These are phyloP conservation scores for Trichocladium antarcticum DNA, from an alignment of 495 filamentous ascomycete genomes.

Conservation along the genomic window DNA sequence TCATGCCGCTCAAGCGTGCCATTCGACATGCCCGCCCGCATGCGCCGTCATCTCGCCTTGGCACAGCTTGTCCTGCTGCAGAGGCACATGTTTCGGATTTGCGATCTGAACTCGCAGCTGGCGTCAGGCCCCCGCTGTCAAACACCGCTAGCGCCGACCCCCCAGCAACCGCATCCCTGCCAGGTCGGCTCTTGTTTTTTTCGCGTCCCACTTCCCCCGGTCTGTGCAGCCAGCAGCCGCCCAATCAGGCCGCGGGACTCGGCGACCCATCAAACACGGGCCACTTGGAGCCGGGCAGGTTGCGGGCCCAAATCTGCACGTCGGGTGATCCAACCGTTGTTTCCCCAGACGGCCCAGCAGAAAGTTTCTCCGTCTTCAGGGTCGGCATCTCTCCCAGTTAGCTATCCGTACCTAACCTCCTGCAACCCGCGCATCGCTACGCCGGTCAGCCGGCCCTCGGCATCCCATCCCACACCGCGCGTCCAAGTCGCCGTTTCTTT, in stretches of 20 bases:
- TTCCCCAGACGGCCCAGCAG: conserved; percentile 9
- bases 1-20: no score
- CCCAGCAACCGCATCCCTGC: neutral
- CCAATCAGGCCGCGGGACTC: conserved; percentile 6
- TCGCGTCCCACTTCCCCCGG: conserved; percentile 3
- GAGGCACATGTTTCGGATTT: neutral
- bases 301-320: conserved; percentile 16
- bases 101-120: neutral
- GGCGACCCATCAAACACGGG: conserved; percentile 5
- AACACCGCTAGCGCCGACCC: neutral
- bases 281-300: neutral
- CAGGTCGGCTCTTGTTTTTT: conserved; percentile 10
- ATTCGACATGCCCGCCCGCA: no score
- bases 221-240: neutral
- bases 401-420: neutral
- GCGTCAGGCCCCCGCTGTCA: conserved; percentile 4
- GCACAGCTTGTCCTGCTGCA: no score
- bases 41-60: no score
- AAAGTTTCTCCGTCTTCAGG: no score
- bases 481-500: no score
- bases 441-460: neutral
- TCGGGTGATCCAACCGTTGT: conserved; percentile 13
- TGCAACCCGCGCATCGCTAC: neutral
- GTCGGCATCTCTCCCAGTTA: no score
- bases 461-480: no score